Conservation (phyloP, 371 early-diverging fungal species). For the Syncephalis plumigaleata region DNA sequence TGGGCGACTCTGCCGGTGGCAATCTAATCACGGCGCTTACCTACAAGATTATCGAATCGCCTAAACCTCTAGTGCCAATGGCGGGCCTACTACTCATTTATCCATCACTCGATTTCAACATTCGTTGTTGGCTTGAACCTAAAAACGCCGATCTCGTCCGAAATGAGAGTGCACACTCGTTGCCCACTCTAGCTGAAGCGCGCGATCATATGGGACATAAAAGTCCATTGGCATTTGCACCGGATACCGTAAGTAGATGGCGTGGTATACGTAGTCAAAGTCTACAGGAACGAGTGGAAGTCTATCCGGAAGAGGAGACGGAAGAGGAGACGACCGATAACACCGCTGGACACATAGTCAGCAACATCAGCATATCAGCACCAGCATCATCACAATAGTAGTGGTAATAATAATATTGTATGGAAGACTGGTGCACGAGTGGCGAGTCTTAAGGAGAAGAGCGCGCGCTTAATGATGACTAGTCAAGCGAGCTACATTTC, state of each 20-base stretch:
- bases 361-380: too few relatives aligned
- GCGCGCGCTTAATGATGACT: constrained; percentile 53
- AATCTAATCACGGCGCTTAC: constrained; percentile 52
- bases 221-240: constrained; percentile 30
- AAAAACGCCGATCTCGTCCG: constrained; percentile 42
- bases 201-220: constrained; percentile 34
- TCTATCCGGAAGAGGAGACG: not conserved
- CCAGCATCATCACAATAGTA: too few relatives aligned
- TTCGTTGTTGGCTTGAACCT: constrained; percentile 77
- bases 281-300: constrained; percentile 7
- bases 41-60: constrained; percentile 42
- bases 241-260: constrained; percentile 22
- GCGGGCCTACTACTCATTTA: constrained; percentile 72
- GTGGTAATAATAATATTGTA: too few relatives aligned
- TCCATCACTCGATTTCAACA: constrained; percentile 76
- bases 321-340: too few relatives aligned
- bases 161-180: constrained; percentile 28
- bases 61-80: constrained; percentile 28
- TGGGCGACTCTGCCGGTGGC: constrained; percentile 92
- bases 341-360: too few relatives aligned
- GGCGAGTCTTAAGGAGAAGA: not conserved
- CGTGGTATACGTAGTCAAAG: constrained; percentile 4
- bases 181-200: constrained; percentile 23
- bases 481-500: constrained; percentile 73
- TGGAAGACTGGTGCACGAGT: not conserved